Percentiles rank a stretch among this genome's conserved stretches.
Conservation (phyloP, 768 basidiomycete genomes). For the Lactarius psammicola region DNA sequence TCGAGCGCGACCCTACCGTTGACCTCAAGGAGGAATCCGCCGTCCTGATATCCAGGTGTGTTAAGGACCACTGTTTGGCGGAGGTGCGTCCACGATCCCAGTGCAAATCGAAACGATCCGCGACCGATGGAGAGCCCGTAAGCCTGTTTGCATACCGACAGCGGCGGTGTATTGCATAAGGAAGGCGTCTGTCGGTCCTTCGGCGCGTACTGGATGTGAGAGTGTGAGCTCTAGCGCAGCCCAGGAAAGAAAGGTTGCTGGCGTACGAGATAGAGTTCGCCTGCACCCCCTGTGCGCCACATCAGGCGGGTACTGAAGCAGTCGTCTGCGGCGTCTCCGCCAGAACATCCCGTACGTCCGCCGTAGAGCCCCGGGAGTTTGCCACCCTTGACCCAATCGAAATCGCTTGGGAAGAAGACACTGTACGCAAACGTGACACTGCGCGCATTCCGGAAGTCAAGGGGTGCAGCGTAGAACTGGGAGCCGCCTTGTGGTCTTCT, state of each 20-base stretch:
- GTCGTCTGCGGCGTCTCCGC: slow-evolving; percentile 63
- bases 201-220: slow-evolving; percentile 60
- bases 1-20: slow-evolving; percentile 55
- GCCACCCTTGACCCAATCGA: slow-evolving; percentile 77
- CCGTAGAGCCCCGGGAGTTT: slow-evolving; percentile 84
- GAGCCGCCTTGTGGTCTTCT: slow-evolving; percentile 61
- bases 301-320: slow-evolving; percentile 87
- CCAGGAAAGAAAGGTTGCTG: neutral
- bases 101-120: slow-evolving; percentile 60
- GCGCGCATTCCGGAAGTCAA: slow-evolving; percentile 45
- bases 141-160: slow-evolving; percentile 57
- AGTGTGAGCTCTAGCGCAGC: neutral
- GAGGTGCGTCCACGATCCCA: slow-evolving; percentile 70
- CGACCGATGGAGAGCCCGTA: slow-evolving; percentile 79
- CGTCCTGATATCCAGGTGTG: slow-evolving; percentile 69
- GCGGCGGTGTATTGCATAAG: slow-evolving; percentile 55
- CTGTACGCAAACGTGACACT: slow-evolving; percentile 65
- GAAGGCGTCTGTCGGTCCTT: slow-evolving; percentile 62
- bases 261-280: slow-evolving; percentile 71
- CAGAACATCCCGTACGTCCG: slow-evolving; percentile 65
- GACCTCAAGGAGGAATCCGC: slow-evolving; percentile 62
- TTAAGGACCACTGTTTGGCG: slow-evolving; percentile 70
- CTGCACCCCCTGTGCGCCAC: slow-evolving; percentile 68
- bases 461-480: slow-evolving; percentile 59
- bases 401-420: slow-evolving; percentile 73